A percentile compares a stretch with the other conserved stretches of the same genome.
Conservation (phyloP, 352 stramenopile genomes). For the Phytophthora palmivora region DNA sequence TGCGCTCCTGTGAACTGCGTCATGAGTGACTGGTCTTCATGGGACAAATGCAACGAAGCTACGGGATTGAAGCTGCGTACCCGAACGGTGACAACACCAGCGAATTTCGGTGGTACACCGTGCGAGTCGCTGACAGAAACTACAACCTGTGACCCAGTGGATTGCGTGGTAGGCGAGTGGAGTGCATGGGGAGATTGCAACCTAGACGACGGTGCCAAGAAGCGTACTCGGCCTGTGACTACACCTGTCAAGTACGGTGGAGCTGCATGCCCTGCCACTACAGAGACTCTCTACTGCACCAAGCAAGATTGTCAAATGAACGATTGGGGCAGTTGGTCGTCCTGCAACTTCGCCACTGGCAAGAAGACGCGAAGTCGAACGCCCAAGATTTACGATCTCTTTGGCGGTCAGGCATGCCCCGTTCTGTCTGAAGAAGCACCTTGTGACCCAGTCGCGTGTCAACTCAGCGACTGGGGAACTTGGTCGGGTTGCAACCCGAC, state of each 20-base stretch:
- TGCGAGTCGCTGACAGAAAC: slow-evolving; percentile 40
- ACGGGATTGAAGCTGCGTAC: slow-evolving; percentile 37
- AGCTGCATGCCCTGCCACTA: slow-evolving; percentile 22
- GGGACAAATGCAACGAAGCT: slow-evolving; percentile 47
- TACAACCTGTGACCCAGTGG: slow-evolving; percentile 37
- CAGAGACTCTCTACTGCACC: slow-evolving; percentile 38
- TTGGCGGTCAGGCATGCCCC: slow-evolving; percentile 39
- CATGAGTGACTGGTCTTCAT: slow-evolving; percentile 45
- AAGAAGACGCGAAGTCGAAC: slow-evolving; percentile 57
- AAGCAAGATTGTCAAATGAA: slow-evolving; percentile 57
- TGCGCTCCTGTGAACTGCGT: slow-evolving; percentile 51
- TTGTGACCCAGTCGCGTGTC: slow-evolving; percentile 45
- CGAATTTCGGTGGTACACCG: slow-evolving; percentile 31
- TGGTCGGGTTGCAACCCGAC: slow-evolving; percentile 57
- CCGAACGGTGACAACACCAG: slow-evolving; percentile 30
- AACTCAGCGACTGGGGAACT: slow-evolving; percentile 48
- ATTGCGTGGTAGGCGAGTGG: slow-evolving; percentile 50
- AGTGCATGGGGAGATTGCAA: slow-evolving; percentile 40
- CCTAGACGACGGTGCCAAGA: slow-evolving; percentile 29
- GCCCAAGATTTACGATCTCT: slow-evolving; percentile 43
- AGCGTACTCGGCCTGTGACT: slow-evolving; percentile 37
- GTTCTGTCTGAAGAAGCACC: slow-evolving; percentile 17
- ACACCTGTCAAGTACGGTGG: slow-evolving; percentile 37
- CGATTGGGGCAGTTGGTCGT: slow-evolving; percentile 49
- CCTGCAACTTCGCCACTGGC: slow-evolving; percentile 49